Percentiles rank a stretch among this genome's conserved stretches.
phyloP scores from a whole-genome alignment of 2,329 filamentous ascomycete genomes.

The Ascochyta clinopodiicola region DNA sequence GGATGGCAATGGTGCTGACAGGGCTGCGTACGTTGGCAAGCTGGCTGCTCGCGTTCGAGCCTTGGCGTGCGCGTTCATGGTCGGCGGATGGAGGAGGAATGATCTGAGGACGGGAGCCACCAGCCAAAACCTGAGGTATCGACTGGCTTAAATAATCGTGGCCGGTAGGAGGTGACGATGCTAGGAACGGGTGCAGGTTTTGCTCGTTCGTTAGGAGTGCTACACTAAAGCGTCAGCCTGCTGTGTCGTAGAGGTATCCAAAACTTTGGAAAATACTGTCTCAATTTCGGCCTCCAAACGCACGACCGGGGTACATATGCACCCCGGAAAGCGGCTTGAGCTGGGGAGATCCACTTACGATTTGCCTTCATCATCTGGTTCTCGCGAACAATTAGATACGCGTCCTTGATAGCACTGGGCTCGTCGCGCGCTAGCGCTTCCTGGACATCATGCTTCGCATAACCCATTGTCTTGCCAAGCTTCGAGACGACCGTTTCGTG shows the following conservation, averaged over 20 bases:
- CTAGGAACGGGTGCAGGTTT: constrained; percentile 61
- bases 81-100: constrained; percentile 32
- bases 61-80: constrained; percentile 53
- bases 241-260: background rate
- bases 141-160: constrained; percentile 44
- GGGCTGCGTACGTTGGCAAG: constrained; percentile 49
- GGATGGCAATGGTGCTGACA: constrained; percentile 83
- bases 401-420: constrained; percentile 97
- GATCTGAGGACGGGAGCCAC: constrained; percentile 41
- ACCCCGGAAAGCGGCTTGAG: background rate
- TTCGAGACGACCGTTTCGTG: constrained; percentile 94
- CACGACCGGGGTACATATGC: constrained; percentile 10
- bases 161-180: constrained; percentile 62
- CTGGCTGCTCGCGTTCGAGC: constrained; percentile 52
- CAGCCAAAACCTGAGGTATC: constrained; percentile 43
- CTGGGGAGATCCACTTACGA: constrained; percentile 65
- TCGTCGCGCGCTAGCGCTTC: constrained; percentile 91
- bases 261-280: background rate
- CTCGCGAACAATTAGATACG: constrained; percentile 96
- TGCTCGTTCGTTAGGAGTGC: constrained; percentile 62
- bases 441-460: constrained; percentile 91
- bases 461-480: constrained; percentile 97
- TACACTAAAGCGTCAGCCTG: constrained; percentile 37
- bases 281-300: background rate
- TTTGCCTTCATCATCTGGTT: constrained; percentile 97